A percentile compares a stretch with the other conserved stretches of the same genome.
Conservation (phyloP, 352 stramenopile species). For the Globisporangium cystogenes region DNA sequence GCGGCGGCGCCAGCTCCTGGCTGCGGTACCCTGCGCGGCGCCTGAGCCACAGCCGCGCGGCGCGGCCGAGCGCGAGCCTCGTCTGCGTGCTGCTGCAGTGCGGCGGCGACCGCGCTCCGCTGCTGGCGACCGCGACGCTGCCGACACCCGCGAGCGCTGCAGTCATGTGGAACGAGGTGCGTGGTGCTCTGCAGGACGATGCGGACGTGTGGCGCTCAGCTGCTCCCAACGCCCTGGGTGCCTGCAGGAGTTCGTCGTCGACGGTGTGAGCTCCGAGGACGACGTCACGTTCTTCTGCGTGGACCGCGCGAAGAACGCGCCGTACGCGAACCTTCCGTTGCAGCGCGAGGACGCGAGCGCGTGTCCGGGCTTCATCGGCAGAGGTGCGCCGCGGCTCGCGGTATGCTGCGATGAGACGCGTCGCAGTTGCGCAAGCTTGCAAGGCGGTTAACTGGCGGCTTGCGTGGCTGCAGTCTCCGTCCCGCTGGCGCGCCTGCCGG, state of each 20-base stretch:
- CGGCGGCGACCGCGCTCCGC: constrained; percentile 8
- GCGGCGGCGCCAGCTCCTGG: constrained; percentile 33
- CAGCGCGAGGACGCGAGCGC: constrained; percentile 33
- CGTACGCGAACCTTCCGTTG: constrained; percentile 31
- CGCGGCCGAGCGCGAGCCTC: constrained; percentile 21
- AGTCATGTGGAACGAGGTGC: constrained; percentile 52
- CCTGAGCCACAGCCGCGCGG: constrained; percentile 13
- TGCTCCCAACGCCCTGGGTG: too few relatives aligned
- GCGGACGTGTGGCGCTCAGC: background rate
- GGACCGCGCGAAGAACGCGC: constrained; percentile 50
- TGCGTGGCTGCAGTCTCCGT: constrained; percentile 33
- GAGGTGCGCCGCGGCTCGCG: constrained; percentile 26
- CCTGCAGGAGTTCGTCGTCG: constrained; percentile 63
- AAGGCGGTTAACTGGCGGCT: background rate
- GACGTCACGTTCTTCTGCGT: constrained; percentile 69
- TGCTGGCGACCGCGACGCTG: constrained; percentile 41
- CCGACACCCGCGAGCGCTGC: constrained; percentile 27
- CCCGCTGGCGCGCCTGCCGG: constrained; percentile 52
- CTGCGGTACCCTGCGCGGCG: constrained; percentile 31
- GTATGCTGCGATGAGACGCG: background rate
- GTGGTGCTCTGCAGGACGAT: background rate
- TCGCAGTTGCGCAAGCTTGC: background rate
- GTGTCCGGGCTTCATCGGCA: constrained; percentile 65
- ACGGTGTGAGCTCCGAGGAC: constrained; percentile 54
- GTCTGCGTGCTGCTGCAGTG: constrained; percentile 46